These are phyloP conservation scores for Didymella pinodella DNA, from an alignment of 2,329 filamentous ascomycete species.

Conservation along the genomic window DNA sequence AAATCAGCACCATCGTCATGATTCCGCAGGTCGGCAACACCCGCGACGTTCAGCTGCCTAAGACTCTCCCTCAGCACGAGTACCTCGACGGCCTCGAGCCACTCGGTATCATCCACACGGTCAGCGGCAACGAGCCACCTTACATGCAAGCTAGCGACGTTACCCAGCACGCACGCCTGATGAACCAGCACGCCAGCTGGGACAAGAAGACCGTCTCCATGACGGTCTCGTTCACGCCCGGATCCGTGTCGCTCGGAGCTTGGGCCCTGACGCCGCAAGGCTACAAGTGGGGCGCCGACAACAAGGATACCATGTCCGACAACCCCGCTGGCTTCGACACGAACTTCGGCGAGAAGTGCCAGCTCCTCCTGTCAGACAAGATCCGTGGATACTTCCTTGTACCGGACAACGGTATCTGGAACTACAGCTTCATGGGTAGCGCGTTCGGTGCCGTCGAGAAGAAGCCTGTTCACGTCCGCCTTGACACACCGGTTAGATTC, in stretches of 20 bases:
- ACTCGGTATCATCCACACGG: conserved; percentile 92
- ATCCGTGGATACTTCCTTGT: conserved; percentile 97
- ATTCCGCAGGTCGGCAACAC: conserved; percentile 95
- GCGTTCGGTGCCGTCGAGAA: conserved; percentile 89
- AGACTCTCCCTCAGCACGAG: conserved; percentile 90
- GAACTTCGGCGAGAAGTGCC: conserved; percentile 92
- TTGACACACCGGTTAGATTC: conserved; percentile 87
- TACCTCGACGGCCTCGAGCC: conserved; percentile 87
- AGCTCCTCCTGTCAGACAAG: conserved; percentile 89
- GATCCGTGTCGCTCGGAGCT: conserved; percentile 91
- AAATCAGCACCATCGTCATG: conserved; percentile 96
- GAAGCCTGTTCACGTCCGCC: conserved; percentile 87
- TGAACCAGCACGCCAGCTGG: conserved; percentile 82
- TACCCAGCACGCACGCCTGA: conserved; percentile 89
- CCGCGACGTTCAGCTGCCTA: conserved; percentile 88
- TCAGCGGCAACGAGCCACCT: conserved; percentile 90
- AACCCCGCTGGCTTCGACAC: conserved; percentile 94
- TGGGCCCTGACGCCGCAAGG: conserved; percentile 92
- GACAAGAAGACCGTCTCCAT: conserved; percentile 93
- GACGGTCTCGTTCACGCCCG: conserved; percentile 94
- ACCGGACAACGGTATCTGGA: conserved; percentile 89
- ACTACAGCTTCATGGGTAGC: conserved; percentile 97
- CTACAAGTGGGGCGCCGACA: conserved; percentile 96
- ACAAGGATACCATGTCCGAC: conserved; percentile 90
- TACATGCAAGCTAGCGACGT: conserved; percentile 98